These are phyloP conservation scores for Neurospora sp. DNA, from an alignment of 495 filamentous ascomycete genomes.

Conservation along the genomic window DNA sequence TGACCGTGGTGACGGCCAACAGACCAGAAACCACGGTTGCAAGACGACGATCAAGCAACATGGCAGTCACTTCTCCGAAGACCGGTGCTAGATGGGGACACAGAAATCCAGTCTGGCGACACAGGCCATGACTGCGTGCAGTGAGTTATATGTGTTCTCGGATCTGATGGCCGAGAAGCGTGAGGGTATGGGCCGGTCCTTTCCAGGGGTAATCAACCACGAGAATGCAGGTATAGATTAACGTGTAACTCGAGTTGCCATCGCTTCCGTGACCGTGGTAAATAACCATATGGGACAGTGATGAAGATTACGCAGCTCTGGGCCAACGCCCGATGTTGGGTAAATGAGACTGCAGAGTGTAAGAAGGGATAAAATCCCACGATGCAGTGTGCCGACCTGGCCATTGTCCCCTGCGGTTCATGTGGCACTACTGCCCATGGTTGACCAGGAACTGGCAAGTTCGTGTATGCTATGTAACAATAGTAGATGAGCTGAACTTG, in stretches of 20 bases:
- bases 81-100: background rate
- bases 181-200: background rate
- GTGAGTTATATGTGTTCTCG: background rate
- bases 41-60: conserved; percentile 15
- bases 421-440: background rate
- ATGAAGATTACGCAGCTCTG: conserved; percentile 21
- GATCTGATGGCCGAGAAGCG: background rate
- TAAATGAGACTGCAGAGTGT: conserved; percentile 17
- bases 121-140: background rate
- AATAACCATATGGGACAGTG: conserved; percentile 9
- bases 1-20: conserved; percentile 10
- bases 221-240: conserved; percentile 7
- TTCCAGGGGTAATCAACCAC: conserved; percentile 3
- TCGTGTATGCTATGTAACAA: background rate
- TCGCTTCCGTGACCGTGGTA: too few species aligned
- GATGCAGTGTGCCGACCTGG: conserved; percentile 8
- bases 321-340: conserved; percentile 4
- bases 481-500: background rate
- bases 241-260: too few species aligned
- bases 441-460: background rate
- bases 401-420: too few species aligned
- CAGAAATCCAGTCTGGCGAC: background rate
- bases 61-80: conserved; percentile 4
- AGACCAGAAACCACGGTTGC: conserved; percentile 18
- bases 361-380: conserved; percentile 22